These are phyloP conservation scores for Vitis rupestris DNA, from an alignment of 164 flowering plant genomes.

Conservation along the genomic window DNA sequence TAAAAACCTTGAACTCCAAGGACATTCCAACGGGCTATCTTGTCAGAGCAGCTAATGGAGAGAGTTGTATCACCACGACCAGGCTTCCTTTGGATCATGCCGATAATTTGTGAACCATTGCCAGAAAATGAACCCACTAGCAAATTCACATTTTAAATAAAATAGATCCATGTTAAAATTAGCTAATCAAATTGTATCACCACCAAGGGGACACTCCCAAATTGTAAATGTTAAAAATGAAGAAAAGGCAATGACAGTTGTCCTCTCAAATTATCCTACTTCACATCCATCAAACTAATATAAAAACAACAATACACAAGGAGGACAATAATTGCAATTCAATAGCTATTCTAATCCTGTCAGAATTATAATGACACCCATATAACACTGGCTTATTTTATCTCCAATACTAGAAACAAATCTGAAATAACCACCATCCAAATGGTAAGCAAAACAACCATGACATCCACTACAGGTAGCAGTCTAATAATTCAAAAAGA, in stretches of 20 bases:
- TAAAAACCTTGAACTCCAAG: constrained; percentile 90
- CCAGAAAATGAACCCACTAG: constrained; percentile 25
- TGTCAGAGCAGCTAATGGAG: constrained; percentile 96
- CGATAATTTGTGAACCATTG: constrained; percentile 25
- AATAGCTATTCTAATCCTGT: no score
- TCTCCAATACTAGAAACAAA: neutral
- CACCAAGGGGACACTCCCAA: no score
- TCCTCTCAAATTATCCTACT: no score
- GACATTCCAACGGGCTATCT: constrained; percentile 94
- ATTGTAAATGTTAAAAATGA: no score
- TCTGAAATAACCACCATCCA: neutral
- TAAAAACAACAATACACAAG: no score
- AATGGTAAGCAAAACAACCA: no score
- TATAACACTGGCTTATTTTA: neutral
- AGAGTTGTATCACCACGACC: constrained; percentile 96
- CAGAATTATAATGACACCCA: neutral
- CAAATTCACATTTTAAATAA: neutral
- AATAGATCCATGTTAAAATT: neutral
- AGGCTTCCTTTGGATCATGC: constrained; percentile 87
- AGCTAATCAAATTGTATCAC: neutral
- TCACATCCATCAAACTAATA: no score
- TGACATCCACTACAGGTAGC: no score
- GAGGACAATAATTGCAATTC: no score
- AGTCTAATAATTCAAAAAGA: no score
- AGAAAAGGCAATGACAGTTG: no score